Conservation (phyloP, 495 filamentous ascomycete genomes). For the Cenococcum geophilum region DNA sequence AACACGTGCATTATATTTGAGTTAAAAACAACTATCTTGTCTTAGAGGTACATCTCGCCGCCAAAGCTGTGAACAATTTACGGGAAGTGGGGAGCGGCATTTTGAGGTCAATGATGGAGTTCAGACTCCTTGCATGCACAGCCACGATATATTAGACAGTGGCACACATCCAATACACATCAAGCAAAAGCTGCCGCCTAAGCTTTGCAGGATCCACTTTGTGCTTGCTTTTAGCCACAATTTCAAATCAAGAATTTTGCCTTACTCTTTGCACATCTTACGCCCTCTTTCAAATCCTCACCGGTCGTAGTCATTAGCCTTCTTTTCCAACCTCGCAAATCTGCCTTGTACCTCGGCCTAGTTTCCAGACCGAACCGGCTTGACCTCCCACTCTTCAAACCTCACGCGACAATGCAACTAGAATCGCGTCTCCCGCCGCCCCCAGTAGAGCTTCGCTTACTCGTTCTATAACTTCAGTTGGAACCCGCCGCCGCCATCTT, state of each 20-base stretch:
- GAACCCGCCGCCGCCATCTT: neutral
- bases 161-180: neutral
- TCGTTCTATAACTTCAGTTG: neutral
- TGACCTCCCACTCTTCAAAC: neutral
- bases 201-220: neutral
- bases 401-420: neutral
- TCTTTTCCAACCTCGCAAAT: neutral
- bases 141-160: neutral
- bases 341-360: neutral
- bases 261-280: neutral
- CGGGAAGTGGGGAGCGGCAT: neutral
- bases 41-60: too few species aligned
- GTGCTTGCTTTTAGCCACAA: neutral
- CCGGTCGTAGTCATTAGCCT: neutral
- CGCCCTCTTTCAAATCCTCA: neutral
- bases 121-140: conserved; percentile 4
- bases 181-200: neutral
- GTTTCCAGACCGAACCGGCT: neutral
- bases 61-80: neutral
- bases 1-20: too few species aligned
- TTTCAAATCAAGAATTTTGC: neutral
- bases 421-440: neutral
- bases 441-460: neutral
- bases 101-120: neutral
- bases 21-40: too few species aligned